Evolutionary conservation across 2,329 filamentous ascomycete genomes (phyloP).

Genomic region (Pyrenophora teres): DNA sequence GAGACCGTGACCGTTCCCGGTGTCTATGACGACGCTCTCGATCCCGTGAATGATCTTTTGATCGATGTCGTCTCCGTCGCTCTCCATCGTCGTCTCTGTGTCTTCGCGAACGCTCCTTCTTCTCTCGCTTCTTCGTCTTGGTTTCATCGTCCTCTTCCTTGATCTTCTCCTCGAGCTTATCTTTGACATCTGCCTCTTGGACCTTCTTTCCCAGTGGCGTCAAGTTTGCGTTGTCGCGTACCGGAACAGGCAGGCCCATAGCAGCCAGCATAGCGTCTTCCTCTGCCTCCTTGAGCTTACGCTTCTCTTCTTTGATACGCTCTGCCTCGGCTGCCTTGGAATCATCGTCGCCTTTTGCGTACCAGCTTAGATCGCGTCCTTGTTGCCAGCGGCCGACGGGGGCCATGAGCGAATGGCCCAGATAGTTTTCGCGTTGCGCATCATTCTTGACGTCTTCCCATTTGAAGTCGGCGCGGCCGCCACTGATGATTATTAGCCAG

Average conservation of each 20-base stretch:
- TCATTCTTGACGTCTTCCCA: conserved; percentile 94
- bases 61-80: conserved; percentile 30
- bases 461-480: conserved; percentile 88
- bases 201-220: conserved; percentile 60
- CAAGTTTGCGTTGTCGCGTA: conserved; percentile 67
- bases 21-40: conserved; percentile 36
- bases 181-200: conserved; percentile 61
- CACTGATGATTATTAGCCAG: conserved; percentile 54
- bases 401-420: conserved; percentile 90
- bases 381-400: conserved; percentile 92
- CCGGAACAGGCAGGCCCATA: conserved; percentile 75
- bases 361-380: conserved; percentile 70
- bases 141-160: conserved; percentile 45
- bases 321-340: conserved; percentile 63
- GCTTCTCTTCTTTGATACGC: conserved; percentile 70
- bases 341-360: conserved; percentile 62
- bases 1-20: conserved; percentile 37
- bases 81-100: conserved; percentile 34
- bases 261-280: conserved; percentile 87
- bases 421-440: conserved; percentile 83
- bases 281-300: conserved; percentile 84
- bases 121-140: conserved; percentile 21
- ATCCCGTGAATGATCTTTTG: conserved; percentile 35
- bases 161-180: conserved; percentile 56
- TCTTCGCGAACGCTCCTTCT: conserved; percentile 32